Base-by-base conservation (phyloP, 2,329 filamentous ascomycete genomes). In the Pyricularia grisea region DNA sequence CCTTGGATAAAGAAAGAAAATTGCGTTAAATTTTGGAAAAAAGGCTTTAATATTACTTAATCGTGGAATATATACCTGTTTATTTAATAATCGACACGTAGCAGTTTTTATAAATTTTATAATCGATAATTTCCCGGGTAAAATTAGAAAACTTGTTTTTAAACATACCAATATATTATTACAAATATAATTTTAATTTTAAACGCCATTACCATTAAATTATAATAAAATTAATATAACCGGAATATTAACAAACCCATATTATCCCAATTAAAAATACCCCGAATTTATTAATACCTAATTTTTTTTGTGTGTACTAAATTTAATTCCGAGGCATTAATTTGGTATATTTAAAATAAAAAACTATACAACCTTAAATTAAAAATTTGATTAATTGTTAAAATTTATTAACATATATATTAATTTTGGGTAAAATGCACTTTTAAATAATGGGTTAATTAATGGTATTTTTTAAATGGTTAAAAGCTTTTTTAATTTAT, bases 241-340 rank as follows among this genome's bases (percentile, higher is more conserved):
- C 17, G 42, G 42, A 50, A 20, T 50, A 20, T 50, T 5, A 20
- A 20, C 5, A 50, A 36, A 36, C 42, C 42, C 42, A 50, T 50
- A 50, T 5, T 50, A 20, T 50, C 17, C 42, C 42, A n/a, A 50
- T 50, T 50, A 50, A 50, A 50, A 50, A 5, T 50, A 50, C 17
- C 42, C 42, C 42, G 42, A 50, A 7, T 50, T 50, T 50, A 50
- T 50, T 9, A 4, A 50, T 50, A 36, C 33, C 33, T 36, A 12
- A 36, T 36, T 36, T 12, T 36, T 6, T 36, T 3, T 36, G 12
- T 12, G 0, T 36, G 33, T 20, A 12, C 12, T 12, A 36, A 36
- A 3, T 36, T 36, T 12, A 36, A 14, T 36, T 36, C 33, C 33
- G 33, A 36, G 12, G 72, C 0, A 82, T 87, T 20, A 5, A 50